A percentile compares a stretch with the other conserved stretches of the same genome.
Evolutionary conservation across 202 grass and related monocot genomes (phyloP).

Genomic region (Cymbopogon flexuosus): DNA sequence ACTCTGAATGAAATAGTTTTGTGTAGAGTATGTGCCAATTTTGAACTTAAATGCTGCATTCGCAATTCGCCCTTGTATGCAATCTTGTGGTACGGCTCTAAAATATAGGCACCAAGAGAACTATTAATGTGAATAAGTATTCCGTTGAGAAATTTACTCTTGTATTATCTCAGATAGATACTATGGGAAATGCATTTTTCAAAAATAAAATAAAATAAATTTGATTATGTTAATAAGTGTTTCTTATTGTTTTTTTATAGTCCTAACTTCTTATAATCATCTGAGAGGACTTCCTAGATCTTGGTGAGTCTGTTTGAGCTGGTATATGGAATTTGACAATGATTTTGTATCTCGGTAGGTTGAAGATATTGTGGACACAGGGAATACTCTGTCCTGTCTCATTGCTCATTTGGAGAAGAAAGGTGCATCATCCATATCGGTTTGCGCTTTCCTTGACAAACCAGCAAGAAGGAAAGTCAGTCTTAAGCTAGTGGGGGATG

Average conservation of each 20-base stretch:
- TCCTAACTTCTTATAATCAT: background rate
- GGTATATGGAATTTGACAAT: background rate
- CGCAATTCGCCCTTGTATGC: background rate
- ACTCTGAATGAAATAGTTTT: background rate
- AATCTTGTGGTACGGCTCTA: background rate
- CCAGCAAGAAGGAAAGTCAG: conserved; percentile 69
- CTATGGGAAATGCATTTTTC: background rate
- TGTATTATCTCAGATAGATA: background rate
- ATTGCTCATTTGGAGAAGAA: conserved; percentile 74
- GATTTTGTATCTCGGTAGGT: conserved; percentile 41
- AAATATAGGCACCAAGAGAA: background rate
- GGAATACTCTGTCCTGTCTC: conserved; percentile 72
- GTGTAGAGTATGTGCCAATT: background rate
- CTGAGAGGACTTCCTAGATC: background rate
- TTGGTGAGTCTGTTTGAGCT: background rate
- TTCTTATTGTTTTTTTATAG: background rate
- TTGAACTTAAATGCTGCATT: background rate
- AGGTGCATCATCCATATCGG: conserved; percentile 70
- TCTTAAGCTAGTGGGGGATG: conserved; percentile 60
- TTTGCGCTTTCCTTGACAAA: conserved; percentile 90
- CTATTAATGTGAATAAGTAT: background rate
- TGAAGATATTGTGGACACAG: conserved; percentile 95
- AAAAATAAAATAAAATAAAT: background rate
- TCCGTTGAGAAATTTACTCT: background rate
- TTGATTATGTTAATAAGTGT: background rate